Base-by-base conservation (phyloP, 2,329 filamentous ascomycete species). In the Thelonectria blattea region DNA sequence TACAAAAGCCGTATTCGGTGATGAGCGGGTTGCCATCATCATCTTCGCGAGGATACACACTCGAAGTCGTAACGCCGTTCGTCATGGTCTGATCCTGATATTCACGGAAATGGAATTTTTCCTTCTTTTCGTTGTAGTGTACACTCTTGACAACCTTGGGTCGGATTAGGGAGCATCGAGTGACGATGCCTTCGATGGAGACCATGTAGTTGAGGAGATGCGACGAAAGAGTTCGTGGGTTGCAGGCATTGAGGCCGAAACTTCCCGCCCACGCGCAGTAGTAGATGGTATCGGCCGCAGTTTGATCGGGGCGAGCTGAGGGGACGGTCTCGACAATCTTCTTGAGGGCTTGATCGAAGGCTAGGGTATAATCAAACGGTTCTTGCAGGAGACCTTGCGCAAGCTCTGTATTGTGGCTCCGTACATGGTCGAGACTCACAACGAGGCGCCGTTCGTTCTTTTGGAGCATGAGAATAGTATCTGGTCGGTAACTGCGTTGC, bases 131-230 rank as follows among this genome's bases (percentile, higher is more conserved):
- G 71, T 92, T 96, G 79, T 93, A 98, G 76, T 99, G 95, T 54
- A 99, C 93, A 78, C 95, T 98, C 80, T 96, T 96, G 63, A 98
- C 89, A n/a, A 99, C 88, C 79, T 99, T 99, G 11, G 95, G 95
- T 58, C 96, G 87, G 64, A 99, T 96, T 18, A 99, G 83, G 22
- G 93, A 97, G 78, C 92, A 96, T 76, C 95, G 91, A 37, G 95
- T 99, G 43, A 99, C 95, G 71, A 99, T 99, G 48, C 95, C 95
- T 78, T 99, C 95, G 52, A 99, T 84, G 3, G 93, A 97, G 14
- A 99, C 91, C 93, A 99, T 97, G 72, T 91, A 89, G 77, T 99
- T 99, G 58, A 99, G 85, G 71, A 96, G 91, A 42, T 88, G 84
- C 2, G 94, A 97, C 52, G 92, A 92, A 30, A 99, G 80, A 0